Evolutionary conservation across 2,329 filamentous ascomycete genomes (phyloP).

Genomic region (Aspergillus quadricinctus): DNA sequence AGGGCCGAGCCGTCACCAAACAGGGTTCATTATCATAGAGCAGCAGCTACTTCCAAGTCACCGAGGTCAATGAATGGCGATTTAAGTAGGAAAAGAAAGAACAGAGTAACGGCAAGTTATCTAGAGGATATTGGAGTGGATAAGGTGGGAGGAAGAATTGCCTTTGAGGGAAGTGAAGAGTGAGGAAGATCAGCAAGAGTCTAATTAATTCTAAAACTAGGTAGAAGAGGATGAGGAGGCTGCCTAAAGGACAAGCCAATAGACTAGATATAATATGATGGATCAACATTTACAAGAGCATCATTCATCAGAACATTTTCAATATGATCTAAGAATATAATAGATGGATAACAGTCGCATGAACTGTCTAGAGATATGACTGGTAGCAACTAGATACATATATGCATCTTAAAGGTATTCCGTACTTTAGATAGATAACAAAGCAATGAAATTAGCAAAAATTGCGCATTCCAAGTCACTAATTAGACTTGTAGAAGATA

Average conservation of each 20-base stretch:
- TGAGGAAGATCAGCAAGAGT: neutral
- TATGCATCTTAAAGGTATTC: too few relatives aligned
- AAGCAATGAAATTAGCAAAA: neutral
- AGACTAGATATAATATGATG: neutral
- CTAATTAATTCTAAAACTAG: neutral
- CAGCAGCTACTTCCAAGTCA: neutral
- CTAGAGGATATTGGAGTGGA: neutral
- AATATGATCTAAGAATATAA: neutral
- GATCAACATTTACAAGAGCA: neutral
- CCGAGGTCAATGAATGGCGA: neutral
- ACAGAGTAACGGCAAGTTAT: neutral
- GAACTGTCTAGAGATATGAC: neutral
- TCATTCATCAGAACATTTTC: neutral
- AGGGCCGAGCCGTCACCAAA: slow-evolving; percentile 14
- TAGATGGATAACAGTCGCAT: neutral
- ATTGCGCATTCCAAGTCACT: too few relatives aligned
- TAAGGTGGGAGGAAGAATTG: neutral
- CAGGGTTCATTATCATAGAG: slow-evolving; percentile 13
- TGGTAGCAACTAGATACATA: neutral
- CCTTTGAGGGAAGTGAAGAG: neutral
- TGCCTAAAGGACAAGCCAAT: neutral
- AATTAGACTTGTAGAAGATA: neutral
- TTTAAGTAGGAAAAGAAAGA: neutral
- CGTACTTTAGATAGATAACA: neutral
- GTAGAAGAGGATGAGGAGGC: neutral